A percentile compares a stretch with the other conserved stretches of the same genome.
Conservation (phyloP, 331 rosid species). For the Saraca asoca region DNA sequence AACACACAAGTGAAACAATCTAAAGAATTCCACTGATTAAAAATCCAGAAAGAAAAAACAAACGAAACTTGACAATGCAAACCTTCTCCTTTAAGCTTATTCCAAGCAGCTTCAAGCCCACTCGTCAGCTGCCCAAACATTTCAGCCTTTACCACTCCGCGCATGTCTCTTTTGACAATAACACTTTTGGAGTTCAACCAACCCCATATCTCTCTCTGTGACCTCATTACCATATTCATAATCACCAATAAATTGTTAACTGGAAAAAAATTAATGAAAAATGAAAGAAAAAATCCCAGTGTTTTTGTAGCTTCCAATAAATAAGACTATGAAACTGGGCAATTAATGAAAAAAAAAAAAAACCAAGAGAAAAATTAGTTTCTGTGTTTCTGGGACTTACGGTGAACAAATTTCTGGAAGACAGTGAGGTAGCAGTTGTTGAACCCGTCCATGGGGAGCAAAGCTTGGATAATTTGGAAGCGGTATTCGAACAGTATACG, state of each 20-base stretch:
- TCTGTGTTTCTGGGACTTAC: constrained; percentile 45
- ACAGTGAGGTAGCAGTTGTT: constrained; percentile 45
- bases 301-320: background rate
- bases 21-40: background rate
- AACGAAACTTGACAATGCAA: constrained; percentile 3
- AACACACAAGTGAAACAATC: constrained; percentile 2
- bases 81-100: constrained; percentile 99
- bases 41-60: background rate
- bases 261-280: background rate
- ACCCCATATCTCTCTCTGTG: constrained; percentile 85
- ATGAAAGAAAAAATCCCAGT: background rate
- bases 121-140: constrained; percentile 94
- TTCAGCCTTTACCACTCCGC: constrained; percentile 78
- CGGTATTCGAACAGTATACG: constrained; percentile 32
- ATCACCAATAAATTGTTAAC: background rate
- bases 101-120: constrained; percentile 96
- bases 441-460: constrained; percentile 52
- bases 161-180: constrained; percentile 38
- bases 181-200: constrained; percentile 69
- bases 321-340: too few relatives aligned
- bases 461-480: constrained; percentile 39
- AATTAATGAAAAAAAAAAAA: too few relatives aligned
- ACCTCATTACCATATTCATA: constrained; percentile 19
- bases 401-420: constrained; percentile 67
- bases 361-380: background rate